Evolutionary conservation across 2,329 filamentous ascomycete species (phyloP), one percentile per base, ranked within the genome.

Genomic region (Fusarium musae): DNA sequence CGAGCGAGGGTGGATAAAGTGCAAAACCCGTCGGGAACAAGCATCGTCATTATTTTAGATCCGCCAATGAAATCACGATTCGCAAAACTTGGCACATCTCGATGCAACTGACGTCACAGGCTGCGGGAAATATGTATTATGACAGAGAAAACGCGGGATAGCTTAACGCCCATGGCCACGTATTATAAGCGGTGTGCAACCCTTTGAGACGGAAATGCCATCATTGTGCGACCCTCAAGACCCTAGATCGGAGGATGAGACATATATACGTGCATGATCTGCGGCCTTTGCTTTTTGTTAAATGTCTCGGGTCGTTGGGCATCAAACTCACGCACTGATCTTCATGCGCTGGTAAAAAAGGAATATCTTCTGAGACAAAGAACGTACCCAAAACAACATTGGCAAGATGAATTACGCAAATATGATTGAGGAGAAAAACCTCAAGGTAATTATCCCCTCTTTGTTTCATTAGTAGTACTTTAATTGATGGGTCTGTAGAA

Each of bases 381-480:
- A 23, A 32, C 21, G 23, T 28, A 4, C 9, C 19, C 21, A 21
- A 9, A 28, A 53, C 54, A 60, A 42, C 16, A 36, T 26, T 30
- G 11, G 28, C 62, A 65, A 37, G 6, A 77, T 77, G 75, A 77
- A 77, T 10, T 71, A 73, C 64, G 50, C 75, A 3, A 77, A 75
- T 1, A 74, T 77, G 75, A 77, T 77, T 59, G 75, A 77, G 70
- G 75, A 77, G 59, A 75, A 77, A 17, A 69, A 73, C 71, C 75
- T 77, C 70, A 77, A 77, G 40, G 64, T 67, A 59, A 3, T 2
- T 23, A 3, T 6, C 3, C 8, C 21, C 10, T 10, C 28, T 15
- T 15, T 28, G 2, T 9, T 3, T 12, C 5, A 1, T 32, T 0
- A 3, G 0, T 32, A 23, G 28, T 0, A 2, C 1, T 19, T 32